phyloP scores from a whole-genome alignment of 2,329 filamentous ascomycete species.

The Cladobotryum protrusum region DNA sequence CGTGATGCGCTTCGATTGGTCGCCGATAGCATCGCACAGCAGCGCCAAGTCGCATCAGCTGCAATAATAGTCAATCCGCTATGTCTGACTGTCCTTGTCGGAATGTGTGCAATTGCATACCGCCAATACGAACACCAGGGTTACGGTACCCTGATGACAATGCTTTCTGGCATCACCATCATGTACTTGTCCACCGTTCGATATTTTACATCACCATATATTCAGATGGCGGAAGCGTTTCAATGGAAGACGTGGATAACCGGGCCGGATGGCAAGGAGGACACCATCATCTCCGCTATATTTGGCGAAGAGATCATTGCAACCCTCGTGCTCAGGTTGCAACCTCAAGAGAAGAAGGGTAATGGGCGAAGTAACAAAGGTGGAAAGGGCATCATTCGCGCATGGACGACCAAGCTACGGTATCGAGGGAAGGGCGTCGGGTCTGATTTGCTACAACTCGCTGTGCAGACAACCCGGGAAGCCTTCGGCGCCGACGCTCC shows the following conservation, averaged over 20 bases:
- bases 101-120: slow-evolving; percentile 35
- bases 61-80: slow-evolving; percentile 59
- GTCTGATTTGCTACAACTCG: slow-evolving; percentile 63
- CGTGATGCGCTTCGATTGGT: slow-evolving; percentile 64
- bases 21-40: slow-evolving; percentile 76
- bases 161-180: slow-evolving; percentile 56
- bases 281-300: slow-evolving; percentile 58
- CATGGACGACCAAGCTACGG: slow-evolving; percentile 68
- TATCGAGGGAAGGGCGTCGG: slow-evolving; percentile 69
- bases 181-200: slow-evolving; percentile 56
- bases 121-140: slow-evolving; percentile 28
- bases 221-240: slow-evolving; percentile 56
- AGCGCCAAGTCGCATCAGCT: slow-evolving; percentile 61
- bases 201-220: slow-evolving; percentile 55
- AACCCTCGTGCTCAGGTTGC: slow-evolving; percentile 59
- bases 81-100: slow-evolving; percentile 39
- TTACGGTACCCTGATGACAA: slow-evolving; percentile 46
- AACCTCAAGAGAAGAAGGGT: slow-evolving; percentile 18
- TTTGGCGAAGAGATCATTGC: slow-evolving; percentile 63
- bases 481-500: slow-evolving; percentile 54
- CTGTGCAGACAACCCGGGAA: slow-evolving; percentile 57
- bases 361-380: slow-evolving; percentile 28
- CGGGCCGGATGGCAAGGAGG: slow-evolving; percentile 32
- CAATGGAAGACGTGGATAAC: slow-evolving; percentile 54
- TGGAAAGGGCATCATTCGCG: slow-evolving; percentile 62